Base-by-base conservation (phyloP, 2,329 filamentous ascomycete genomes). In the Fusarium irregulare region DNA sequence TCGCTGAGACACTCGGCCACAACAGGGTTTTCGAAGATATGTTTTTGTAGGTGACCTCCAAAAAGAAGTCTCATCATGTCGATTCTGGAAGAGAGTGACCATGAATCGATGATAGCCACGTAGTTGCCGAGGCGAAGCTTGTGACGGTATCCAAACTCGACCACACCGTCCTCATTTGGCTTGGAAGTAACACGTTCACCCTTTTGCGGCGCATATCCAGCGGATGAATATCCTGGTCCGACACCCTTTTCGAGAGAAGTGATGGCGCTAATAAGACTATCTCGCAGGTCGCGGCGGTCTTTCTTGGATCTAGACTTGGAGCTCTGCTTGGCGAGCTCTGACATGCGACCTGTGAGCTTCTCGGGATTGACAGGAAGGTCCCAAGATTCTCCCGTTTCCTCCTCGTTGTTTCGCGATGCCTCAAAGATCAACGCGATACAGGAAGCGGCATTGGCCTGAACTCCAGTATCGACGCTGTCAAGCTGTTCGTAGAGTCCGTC, bases 401-500 rank as follows among this genome's bases (percentile, higher is more conserved):
- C 80, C 66, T 87, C 83, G 60, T 85, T 80, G 14, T 81, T 79
- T 34, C 85, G 83, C 4, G 83, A 83, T 66, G 92, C 91, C 78
- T 97, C 94, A 74, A 93, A 95, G 13, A 97, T 84, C 12, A 97
- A 83, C 1, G 93, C 93, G 63, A 97, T 94, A 77, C 93, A 93
- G 75, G 91, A 88, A 6, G 91, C 93, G 0, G 93, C 91, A 6
- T 91, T 89, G 47, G 93, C 89, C 75, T 96, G 93, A 2, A 97
- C 92, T 11, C 87, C 83, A 1, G 89, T 83, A 62, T 93, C 90
- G 32, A 85, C 85, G 77, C 92, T 93, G 64, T 94, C 90, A 20
- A 97, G 90, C 79, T 97, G 94, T 49, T 97, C 93, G 44, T 93
- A 89, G 73, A 97, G 93, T 3, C 91, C 90, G 56, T 96, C 92